Evolutionary conservation across 805 yeast genomes (phyloP), one percentile per base, ranked within the genome.

Genomic region (Starmerella vitae): DNA sequence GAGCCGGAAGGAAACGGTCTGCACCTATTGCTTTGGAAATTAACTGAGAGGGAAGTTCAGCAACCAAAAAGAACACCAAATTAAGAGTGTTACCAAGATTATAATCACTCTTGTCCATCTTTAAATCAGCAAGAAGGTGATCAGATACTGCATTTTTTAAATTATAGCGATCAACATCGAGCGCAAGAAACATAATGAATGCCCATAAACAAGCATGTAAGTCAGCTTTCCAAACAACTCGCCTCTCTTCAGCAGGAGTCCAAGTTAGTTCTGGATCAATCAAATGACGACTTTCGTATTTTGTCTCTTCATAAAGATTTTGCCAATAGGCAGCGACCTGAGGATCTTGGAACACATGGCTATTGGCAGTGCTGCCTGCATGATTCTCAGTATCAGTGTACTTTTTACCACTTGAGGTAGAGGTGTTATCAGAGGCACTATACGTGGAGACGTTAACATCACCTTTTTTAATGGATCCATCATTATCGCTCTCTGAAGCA

Each of bases 41-140:
- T 47, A 77, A 61, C 52, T 77, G 82, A 3, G 82, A 75, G 0
- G 84, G 85, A 8, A 77, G 58, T 53, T 78, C 84, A 13, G 78
- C 71, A n/a, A 61, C 53, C 38, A 77, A 57, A 51, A 78, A 77
- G 30, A 71, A 63, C 3, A 71, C 62, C 38, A 66, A 61, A 48
- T 70, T 71, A 30, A 78, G 62, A 1, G 81, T 74, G 47, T 63
- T 68, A 18, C 80, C 84, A 30, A 63, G 52, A 55, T 77, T 78
- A 53, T 67, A 74, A 41, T 76, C 71, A 48, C 71, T 60, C 12
- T 78, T 73, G 17, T 7, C 14, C n/a, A 27, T 10, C 1, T 60
- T 52, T 39, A 75, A 59, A 45, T 76, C 79, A 1, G 53, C 58
- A 35, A 76, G 55, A 48, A 76, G 47, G 46, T 70, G 66, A 45